Evolutionary conservation across 2,329 filamentous ascomycete genomes (phyloP), one percentile per base, ranked within the genome.

Genomic region (Domatiomyces globalis): DNA sequence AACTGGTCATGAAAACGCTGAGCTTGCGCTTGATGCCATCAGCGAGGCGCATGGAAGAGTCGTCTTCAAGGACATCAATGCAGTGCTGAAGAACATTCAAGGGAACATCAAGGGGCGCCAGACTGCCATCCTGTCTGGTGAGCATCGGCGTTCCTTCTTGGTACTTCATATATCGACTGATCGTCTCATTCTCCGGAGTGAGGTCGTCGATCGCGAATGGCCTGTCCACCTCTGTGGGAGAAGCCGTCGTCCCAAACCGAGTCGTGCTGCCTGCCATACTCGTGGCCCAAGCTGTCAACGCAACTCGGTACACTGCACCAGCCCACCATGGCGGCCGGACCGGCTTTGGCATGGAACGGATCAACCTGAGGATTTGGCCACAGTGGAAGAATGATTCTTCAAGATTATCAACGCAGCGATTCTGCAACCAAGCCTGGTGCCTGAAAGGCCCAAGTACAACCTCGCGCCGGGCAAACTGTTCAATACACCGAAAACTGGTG

Each of bases 301-400:
- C 74, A 1, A 75, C 81, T n/a, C 83, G 78, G 63, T 86, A 85
- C 43, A 85, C 69, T 2, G 81, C 82, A 1, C 74, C 77, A n/a
- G 79, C 70, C 82, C 82, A 86, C 83, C 83, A 87, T 39, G 74
- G 76, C 5, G 83, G 83, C 19, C 80, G 75, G 2, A 76, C 71
- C 47, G 79, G 75, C 27, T 69, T 67, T 1, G 78, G 73, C 75
- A 85, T 84, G 12, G 70, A 68, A 5, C 76, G 71, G 42, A 85
- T 66, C 9, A 84, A 70, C 2, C 79, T 73, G 44, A 84, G 67
- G 2, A 85, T 74, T 65, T 86, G 83, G 1, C 81, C 81, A 55
- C 78, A 80, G 63, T 85, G 83, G 64, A 80, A 80, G 48, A 83
- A 68, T 18, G 80, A 76, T 59, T 84, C 79, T 58, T 80, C 76